phyloP scores from a whole-genome alignment of 768 basidiomycete species.

The Lactarius tabidus region DNA sequence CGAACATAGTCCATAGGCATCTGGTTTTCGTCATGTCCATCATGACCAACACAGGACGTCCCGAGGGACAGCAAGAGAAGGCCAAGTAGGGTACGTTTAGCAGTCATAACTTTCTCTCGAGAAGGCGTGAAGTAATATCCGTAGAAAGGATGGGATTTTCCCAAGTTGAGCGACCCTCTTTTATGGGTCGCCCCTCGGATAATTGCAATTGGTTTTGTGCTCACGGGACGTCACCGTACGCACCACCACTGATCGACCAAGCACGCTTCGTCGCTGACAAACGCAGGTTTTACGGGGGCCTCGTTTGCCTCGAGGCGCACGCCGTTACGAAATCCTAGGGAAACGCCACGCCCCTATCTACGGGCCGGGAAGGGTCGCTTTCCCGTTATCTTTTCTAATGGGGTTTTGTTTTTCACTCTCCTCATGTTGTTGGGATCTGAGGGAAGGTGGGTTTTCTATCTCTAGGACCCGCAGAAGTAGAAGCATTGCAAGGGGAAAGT shows the following conservation, averaged over 20 bases:
- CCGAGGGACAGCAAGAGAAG: conserved; percentile 16
- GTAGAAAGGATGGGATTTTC: not conserved
- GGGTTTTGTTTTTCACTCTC: too few species aligned
- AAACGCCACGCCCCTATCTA: not conserved
- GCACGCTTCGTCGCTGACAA: not conserved
- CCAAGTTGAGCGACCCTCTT: not conserved
- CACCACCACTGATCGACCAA: not conserved
- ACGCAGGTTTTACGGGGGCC: not conserved
- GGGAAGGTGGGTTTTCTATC: too few species aligned
- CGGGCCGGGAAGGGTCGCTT: not conserved
- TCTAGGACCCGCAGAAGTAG: too few species aligned
- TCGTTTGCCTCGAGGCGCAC: conserved; percentile 16
- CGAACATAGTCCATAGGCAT: conserved; percentile 64
- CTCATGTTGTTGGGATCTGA: not conserved
- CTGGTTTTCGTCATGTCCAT: conserved; percentile 44
- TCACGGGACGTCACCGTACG: not conserved
- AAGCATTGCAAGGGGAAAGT: not conserved
- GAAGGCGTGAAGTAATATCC: not conserved
- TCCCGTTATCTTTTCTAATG: too few species aligned
- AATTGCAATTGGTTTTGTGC: not conserved
- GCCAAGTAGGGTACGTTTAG: not conserved
- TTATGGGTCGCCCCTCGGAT: conserved; percentile 4
- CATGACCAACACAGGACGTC: conserved; percentile 32
- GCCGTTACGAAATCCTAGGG: not conserved
- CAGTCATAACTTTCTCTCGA: conserved; percentile 2